Percentiles rank a stretch among this genome's conserved stretches.
Conservation (phyloP, 371 early-diverging fungal species). For the Zopfochytrium polystomum region DNA sequence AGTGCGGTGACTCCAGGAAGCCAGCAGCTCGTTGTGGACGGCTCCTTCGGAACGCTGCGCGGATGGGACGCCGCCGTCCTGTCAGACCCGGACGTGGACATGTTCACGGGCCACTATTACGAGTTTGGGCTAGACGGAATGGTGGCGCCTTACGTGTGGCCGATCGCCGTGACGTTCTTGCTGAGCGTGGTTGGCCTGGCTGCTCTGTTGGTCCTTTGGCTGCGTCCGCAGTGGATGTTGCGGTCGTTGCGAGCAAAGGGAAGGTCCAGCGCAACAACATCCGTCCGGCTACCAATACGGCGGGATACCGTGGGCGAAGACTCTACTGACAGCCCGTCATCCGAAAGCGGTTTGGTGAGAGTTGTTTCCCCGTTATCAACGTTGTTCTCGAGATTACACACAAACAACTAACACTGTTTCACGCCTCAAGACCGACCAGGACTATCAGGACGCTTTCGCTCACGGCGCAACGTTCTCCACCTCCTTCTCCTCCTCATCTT, state of each 20-base stretch:
- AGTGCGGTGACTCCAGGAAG: neutral
- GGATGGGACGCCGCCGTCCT: constrained; percentile 34
- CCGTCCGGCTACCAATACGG: too few species aligned
- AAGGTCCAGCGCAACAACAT: neutral
- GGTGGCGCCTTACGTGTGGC: neutral
- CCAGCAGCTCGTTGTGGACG: constrained; percentile 45
- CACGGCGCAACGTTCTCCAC: too few species aligned
- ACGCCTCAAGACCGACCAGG: too few species aligned
- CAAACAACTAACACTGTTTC: too few species aligned
- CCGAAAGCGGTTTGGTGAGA: too few species aligned
- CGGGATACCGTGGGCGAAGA: too few species aligned
- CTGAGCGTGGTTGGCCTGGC: neutral
- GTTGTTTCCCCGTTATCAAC: too few species aligned
- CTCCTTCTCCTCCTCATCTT: too few species aligned
- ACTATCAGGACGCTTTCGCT: too few species aligned
- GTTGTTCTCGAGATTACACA: too few species aligned
- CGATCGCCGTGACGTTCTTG: neutral
- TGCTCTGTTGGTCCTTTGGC: constrained; percentile 2
- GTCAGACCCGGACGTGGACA: constrained; percentile 30
- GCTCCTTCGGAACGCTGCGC: constrained; percentile 24
- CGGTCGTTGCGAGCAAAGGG: neutral
- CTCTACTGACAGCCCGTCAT: too few species aligned
- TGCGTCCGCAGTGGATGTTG: neutral
- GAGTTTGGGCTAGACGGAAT: neutral
- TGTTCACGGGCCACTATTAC: constrained; percentile 44